Conservation (phyloP, 2,329 filamentous ascomycete genomes). For the Waltergamsia citrina region DNA sequence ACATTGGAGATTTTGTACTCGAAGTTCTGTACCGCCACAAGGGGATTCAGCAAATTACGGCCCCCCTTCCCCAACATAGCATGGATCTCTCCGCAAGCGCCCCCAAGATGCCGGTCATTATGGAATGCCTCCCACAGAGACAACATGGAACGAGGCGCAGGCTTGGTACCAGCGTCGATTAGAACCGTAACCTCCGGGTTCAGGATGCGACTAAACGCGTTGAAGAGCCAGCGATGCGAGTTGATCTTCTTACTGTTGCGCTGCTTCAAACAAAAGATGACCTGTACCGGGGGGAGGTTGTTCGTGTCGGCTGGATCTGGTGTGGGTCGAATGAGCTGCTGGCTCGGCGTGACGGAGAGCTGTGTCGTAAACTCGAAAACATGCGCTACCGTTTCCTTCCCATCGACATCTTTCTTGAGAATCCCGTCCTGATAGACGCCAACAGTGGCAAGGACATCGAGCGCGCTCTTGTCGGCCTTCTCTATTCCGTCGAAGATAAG, state of each 20-base stretch:
- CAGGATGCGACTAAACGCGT: conserved; percentile 82
- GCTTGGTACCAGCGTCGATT: conserved; percentile 88
- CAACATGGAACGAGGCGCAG: conserved; percentile 73
- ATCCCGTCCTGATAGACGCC: conserved; percentile 92
- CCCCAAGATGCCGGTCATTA: conserved; percentile 34
- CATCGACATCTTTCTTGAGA: conserved; percentile 91
- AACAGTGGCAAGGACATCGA: conserved; percentile 83
- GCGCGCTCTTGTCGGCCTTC: conserved; percentile 81
- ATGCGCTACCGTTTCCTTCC: conserved; percentile 84
- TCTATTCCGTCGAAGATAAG: conserved; percentile 92
- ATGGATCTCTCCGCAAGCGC: conserved; percentile 60
- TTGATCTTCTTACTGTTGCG: conserved; percentile 99
- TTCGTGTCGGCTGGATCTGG: conserved; percentile 74
- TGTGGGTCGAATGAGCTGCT: conserved; percentile 83
- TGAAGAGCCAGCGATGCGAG: conserved; percentile 92
- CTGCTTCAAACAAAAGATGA: conserved; percentile 94
- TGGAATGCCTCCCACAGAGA: conserved; percentile 80
- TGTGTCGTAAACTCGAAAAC: conserved; percentile 95
- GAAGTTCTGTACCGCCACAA: conserved; percentile 88
- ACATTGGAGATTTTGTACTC: conserved; percentile 99
- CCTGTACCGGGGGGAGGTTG: conserved; percentile 83
- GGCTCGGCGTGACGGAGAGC: conserved; percentile 79
- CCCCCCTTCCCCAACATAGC: conserved; percentile 83
- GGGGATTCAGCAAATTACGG: conserved; percentile 76
- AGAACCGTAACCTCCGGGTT: conserved; percentile 90